Evolutionary conservation across 192 early-diverging fungal species (phyloP).

Genomic region (Gryganskiella cystojenkinii): DNA sequence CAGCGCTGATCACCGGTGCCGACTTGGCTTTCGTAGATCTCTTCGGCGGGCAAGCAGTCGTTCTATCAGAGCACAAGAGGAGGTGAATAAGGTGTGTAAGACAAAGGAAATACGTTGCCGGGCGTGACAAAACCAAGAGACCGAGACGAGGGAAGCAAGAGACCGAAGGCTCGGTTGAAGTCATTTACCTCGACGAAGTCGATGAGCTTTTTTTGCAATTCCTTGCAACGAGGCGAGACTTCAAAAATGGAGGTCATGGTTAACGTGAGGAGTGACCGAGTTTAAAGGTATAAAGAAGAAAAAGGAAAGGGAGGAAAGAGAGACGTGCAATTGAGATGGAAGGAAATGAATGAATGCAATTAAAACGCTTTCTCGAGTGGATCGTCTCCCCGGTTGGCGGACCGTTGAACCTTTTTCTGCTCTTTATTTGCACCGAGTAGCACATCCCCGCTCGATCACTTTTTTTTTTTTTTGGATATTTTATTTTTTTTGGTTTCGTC

Average conservation of each 20-base stretch:
- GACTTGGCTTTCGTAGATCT: conserved; percentile 76
- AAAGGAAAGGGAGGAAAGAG: conserved; percentile 5
- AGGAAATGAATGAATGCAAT: conserved; percentile 5
- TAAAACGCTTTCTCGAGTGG: background rate
- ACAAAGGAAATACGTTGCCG: background rate
- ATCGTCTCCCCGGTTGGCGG: background rate
- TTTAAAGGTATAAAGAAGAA: conserved; percentile 4
- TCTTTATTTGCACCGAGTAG: too few relatives aligned
- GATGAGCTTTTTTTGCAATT: conserved; percentile 65
- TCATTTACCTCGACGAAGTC: conserved; percentile 73
- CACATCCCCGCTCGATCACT: background rate
- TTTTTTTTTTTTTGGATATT: background rate
- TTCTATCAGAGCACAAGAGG: conserved; percentile 55
- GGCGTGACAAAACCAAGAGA: background rate
- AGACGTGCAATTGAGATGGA: background rate
- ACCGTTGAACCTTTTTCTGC: too few relatives aligned
- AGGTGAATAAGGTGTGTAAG: background rate
- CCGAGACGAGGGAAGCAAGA: background rate
- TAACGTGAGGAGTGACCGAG: background rate
- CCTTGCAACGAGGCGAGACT: conserved; percentile 64
- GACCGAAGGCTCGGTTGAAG: too few relatives aligned
- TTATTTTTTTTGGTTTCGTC: background rate
- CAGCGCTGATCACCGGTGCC: conserved; percentile 83
- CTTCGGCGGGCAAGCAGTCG: conserved; percentile 96
- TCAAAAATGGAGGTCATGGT: conserved; percentile 52